Base-by-base conservation (phyloP, 352 stramenopile species). In the Thraustochytrium striatum region DNA sequence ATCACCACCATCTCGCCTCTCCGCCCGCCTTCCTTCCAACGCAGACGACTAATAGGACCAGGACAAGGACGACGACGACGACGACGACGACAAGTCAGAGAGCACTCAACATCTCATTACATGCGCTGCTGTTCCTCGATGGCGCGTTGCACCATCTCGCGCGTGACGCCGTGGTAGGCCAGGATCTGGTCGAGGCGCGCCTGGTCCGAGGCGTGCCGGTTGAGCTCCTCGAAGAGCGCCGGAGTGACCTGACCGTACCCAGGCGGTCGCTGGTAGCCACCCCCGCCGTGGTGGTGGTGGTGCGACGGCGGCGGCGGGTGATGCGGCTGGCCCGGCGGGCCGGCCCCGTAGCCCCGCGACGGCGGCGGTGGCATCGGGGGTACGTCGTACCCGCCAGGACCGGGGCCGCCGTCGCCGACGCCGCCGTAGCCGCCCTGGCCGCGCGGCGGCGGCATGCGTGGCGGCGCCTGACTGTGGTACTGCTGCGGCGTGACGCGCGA, bases 141-240 rank as follows among this genome's bases (percentile, higher is more conserved):
- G n/a, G n/a, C n/a, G n/a, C n/a, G n/a, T n/a, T n/a, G n/a, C n/a
- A 70, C 59, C 59, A 53, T 38, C 9, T 70, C 59, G 41, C 53
- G 59, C 21, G 38, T 32, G 36, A 70, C 59, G 16, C 59, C 36
- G 28, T 70, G 59, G 41, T 70, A 35, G 3, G 59, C 59, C 13
- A 70, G 59, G 41, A 70, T 25, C 35, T 38, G 59, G 41, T 70
- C 53, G 59, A 70, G 59, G 19, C 53, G 33, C 19, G 16, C 59
- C 11, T 9, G 9, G 32, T 70, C 32, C 13, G 50, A 25, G 25
- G 50, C 5, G 25, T 70, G 38, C 3, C 30, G 59, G 35, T 70
- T 33, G 3, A 70, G 35, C 38, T 70, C 59, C 32, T 35, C 7
- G 13, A 70, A 33, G 11, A 70, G 41, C 28, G 39, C 39, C 13